Evolutionary conservation across 306 rosid genomes (phyloP).

Genomic region (Cajanus cajan): DNA sequence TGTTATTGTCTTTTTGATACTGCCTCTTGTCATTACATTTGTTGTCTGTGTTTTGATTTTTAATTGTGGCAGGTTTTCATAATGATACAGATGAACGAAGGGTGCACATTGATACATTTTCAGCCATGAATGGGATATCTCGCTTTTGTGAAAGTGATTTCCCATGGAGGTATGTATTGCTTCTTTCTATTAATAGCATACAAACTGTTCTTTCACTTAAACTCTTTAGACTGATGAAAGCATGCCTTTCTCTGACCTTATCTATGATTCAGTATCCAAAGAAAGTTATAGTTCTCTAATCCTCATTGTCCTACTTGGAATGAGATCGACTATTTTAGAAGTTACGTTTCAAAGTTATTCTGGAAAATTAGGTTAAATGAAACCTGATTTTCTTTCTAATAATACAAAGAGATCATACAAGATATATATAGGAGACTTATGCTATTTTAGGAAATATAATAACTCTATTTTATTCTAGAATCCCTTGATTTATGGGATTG

Average conservation of each 20-base stretch:
- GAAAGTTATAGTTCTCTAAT: not conserved
- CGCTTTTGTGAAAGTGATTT: conserved; percentile 77
- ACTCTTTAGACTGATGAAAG: not conserved
- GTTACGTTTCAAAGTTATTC: not conserved
- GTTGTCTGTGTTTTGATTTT: not conserved
- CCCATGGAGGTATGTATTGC: conserved; percentile 72
- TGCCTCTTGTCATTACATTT: not conserved
- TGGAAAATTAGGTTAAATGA: too few relatives aligned
- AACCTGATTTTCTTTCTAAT: too few relatives aligned
- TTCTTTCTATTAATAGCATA: too few relatives aligned
- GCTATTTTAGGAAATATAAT: too few relatives aligned
- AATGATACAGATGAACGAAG: conserved; percentile 49
- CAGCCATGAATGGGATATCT: conserved; percentile 97
- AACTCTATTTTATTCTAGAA: too few relatives aligned
- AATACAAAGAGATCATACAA: too few relatives aligned
- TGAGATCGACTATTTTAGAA: not conserved
- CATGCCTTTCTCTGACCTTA: conserved; percentile 11
- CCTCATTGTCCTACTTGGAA: not conserved
- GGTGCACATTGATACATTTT: conserved; percentile 94
- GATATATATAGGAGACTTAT: too few relatives aligned
- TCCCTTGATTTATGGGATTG: too few relatives aligned
- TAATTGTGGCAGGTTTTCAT: conserved; percentile 51
- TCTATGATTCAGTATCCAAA: not conserved
- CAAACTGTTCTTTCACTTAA: not conserved
- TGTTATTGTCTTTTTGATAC: not conserved